Evolutionary conservation across 768 basidiomycete genomes (phyloP).

Genomic region (Pulveroboletus sp.): DNA sequence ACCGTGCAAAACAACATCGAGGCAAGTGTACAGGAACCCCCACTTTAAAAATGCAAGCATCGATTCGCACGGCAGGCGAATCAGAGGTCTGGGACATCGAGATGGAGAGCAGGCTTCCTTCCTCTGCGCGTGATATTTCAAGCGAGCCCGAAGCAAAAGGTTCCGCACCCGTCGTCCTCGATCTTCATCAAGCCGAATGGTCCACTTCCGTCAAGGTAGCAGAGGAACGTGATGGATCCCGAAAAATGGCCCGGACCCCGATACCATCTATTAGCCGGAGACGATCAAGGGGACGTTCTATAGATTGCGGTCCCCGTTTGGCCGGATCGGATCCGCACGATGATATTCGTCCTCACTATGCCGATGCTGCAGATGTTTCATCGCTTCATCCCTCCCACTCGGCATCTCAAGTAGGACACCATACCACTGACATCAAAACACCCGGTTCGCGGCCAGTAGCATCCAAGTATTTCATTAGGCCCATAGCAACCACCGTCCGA

Average conservation of each 20-base stretch:
- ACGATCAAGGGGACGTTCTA: neutral
- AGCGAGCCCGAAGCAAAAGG: slow-evolving; percentile 12
- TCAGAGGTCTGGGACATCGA: slow-evolving; percentile 63
- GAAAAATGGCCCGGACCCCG: neutral
- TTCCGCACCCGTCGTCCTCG: slow-evolving; percentile 34
- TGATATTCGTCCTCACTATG: neutral
- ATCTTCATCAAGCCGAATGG: slow-evolving; percentile 35
- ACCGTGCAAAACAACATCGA: slow-evolving; percentile 1
- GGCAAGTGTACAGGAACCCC: neutral
- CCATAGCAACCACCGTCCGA: neutral
- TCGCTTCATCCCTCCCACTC: slow-evolving; percentile 53
- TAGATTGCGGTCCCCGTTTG: slow-evolving; percentile 8
- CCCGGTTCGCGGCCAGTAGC: slow-evolving; percentile 2
- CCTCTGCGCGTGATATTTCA: slow-evolving; percentile 16
- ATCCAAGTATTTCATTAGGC: slow-evolving; percentile 15
- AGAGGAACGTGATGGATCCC: neutral
- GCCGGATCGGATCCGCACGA: slow-evolving; percentile 25
- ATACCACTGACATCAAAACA: slow-evolving; percentile 4
- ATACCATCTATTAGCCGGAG: neutral
- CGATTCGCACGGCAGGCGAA: slow-evolving; percentile 11
- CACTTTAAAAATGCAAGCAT: neutral
- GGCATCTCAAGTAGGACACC: slow-evolving; percentile 45
- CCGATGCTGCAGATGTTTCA: slow-evolving; percentile 7
- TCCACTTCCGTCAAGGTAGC: slow-evolving; percentile 9
- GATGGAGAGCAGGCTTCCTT: slow-evolving; percentile 28